phyloP scores from a whole-genome alignment of 352 stramenopile species.

The Pythium brachiatum region DNA sequence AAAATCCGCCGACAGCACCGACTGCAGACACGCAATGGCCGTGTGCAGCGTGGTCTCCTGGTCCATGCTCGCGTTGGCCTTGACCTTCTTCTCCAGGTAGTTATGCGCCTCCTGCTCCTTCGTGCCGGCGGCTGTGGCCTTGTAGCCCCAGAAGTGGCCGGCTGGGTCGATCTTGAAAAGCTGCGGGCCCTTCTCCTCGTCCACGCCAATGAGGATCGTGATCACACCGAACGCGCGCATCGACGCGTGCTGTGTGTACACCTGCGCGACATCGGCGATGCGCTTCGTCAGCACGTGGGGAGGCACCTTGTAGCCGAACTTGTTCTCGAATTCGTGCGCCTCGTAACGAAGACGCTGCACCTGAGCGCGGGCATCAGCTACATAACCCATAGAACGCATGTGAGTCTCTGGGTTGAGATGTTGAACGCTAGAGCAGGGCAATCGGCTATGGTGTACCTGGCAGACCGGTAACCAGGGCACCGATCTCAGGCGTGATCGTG shows the following conservation, averaged over 20 bases:
- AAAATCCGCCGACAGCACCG: constrained; percentile 97
- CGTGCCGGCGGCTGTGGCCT: constrained; percentile 90
- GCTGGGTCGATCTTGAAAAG: constrained; percentile 98
- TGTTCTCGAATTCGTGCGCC: constrained; percentile 97
- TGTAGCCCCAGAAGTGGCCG: constrained; percentile 96
- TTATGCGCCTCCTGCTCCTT: constrained; percentile 99
- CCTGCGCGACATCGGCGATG: constrained; percentile 97
- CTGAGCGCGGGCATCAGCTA: constrained; percentile 90
- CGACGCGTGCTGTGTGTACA: constrained; percentile 93
- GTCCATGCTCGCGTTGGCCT: constrained; percentile 88
- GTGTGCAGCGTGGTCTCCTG: constrained; percentile 93
- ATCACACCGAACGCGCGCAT: constrained; percentile 96
- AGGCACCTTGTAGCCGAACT: constrained; percentile 95
- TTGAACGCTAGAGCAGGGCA: no score
- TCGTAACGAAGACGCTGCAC: constrained; percentile 96
- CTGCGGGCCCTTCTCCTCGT: constrained; percentile 97
- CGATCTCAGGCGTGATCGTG: constrained; percentile 94
- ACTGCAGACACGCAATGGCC: constrained; percentile 97
- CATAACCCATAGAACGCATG: no score
- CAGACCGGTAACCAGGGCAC: constrained; percentile 94
- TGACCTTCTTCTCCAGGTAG: constrained; percentile 98
- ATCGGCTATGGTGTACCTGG: constrained; percentile 62
- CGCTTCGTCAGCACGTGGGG: constrained; percentile 94
- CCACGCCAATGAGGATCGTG: constrained; percentile 95
- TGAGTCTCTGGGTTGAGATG: no score